phyloP scores from a whole-genome alignment of 2,329 filamentous ascomycete genomes.

The Neofusicoccum sp. region DNA sequence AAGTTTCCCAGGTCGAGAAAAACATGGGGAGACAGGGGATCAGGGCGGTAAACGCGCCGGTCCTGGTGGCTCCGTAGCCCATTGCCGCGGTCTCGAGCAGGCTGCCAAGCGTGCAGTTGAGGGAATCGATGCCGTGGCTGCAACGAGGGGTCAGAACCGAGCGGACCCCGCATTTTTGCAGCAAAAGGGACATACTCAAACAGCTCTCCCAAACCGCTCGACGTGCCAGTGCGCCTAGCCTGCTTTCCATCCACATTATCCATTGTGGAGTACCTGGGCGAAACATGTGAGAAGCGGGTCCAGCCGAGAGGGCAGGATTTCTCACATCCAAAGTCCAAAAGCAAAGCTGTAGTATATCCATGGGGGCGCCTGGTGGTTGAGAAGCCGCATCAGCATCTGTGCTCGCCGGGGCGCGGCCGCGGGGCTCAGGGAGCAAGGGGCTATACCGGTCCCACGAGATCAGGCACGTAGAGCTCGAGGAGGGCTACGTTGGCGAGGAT shows the following conservation, averaged over 20 bases:
- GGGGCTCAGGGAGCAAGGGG: constrained; percentile 17
- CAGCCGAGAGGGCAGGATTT: not conserved
- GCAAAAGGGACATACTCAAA: constrained; percentile 68
- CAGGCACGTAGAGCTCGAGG: constrained; percentile 80
- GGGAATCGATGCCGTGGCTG: constrained; percentile 91
- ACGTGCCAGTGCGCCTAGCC: constrained; percentile 90
- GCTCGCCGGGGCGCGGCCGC: not conserved
- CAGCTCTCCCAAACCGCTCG: constrained; percentile 90
- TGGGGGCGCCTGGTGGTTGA: constrained; percentile 65
- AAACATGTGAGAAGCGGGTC: constrained; percentile 21
- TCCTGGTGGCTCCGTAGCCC: constrained; percentile 80
- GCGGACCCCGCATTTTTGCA: not conserved
- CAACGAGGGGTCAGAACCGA: not conserved
- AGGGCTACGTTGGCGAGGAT: constrained; percentile 81
- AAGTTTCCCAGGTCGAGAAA: constrained; percentile 99
- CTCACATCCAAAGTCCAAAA: constrained; percentile 88
- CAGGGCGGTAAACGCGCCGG: constrained; percentile 88
- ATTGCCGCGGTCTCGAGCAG: constrained; percentile 91
- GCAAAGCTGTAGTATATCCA: constrained; percentile 98
- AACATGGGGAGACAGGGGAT: constrained; percentile 96
- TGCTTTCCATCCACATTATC: constrained; percentile 99
- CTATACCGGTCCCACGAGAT: constrained; percentile 84
- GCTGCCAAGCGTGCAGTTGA: constrained; percentile 94
- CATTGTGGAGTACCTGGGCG: constrained; percentile 79
- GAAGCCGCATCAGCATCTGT: constrained; percentile 6